Conservation (phyloP, 805 yeast species). For the Cyberlindnera mrakii region DNA sequence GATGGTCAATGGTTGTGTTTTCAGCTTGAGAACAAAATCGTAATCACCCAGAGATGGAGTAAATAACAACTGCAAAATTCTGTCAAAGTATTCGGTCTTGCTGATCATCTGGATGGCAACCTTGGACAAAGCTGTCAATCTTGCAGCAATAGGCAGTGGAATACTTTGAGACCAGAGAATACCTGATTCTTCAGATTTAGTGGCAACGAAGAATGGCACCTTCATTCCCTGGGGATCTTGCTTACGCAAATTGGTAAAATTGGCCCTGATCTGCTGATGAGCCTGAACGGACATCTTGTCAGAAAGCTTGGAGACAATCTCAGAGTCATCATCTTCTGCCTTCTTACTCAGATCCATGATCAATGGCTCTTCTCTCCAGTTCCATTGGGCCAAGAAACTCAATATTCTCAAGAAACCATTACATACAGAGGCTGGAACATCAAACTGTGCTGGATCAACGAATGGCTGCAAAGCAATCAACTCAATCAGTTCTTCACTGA, state of each 20-base stretch:
- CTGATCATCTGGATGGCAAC: slow-evolving; percentile 57
- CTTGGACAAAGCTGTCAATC: slow-evolving; percentile 82
- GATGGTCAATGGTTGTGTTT: slow-evolving; percentile 35
- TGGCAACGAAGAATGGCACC: slow-evolving; percentile 76
- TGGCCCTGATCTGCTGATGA: slow-evolving; percentile 53
- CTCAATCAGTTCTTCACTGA: slow-evolving; percentile 77
- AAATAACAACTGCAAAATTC: slow-evolving; percentile 52
- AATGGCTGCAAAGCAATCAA: slow-evolving; percentile 77
- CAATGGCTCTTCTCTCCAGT: slow-evolving; percentile 87
- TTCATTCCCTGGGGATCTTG: slow-evolving; percentile 78
- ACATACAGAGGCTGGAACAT: slow-evolving; percentile 70
- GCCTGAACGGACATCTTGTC: slow-evolving; percentile 59
- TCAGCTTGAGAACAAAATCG: slow-evolving; percentile 67
- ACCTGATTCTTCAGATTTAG: slow-evolving; percentile 84
- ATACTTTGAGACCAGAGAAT: slow-evolving; percentile 66
- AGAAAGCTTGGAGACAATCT: slow-evolving; percentile 39
- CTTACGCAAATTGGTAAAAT: slow-evolving; percentile 63
- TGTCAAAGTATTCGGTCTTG: slow-evolving; percentile 35
- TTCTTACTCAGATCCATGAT: slow-evolving; percentile 69
- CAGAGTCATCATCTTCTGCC: slow-evolving; percentile 30
- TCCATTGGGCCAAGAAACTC: slow-evolving; percentile 74
- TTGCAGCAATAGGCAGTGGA: slow-evolving; percentile 72
- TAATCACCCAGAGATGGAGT: slow-evolving; percentile 81
- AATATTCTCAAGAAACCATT: slow-evolving; percentile 77
- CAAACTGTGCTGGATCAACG: slow-evolving; percentile 82